These are phyloP conservation scores for Fusarium armeniacum DNA, from an alignment of 2,329 filamentous ascomycete species.

Conservation along the genomic window DNA sequence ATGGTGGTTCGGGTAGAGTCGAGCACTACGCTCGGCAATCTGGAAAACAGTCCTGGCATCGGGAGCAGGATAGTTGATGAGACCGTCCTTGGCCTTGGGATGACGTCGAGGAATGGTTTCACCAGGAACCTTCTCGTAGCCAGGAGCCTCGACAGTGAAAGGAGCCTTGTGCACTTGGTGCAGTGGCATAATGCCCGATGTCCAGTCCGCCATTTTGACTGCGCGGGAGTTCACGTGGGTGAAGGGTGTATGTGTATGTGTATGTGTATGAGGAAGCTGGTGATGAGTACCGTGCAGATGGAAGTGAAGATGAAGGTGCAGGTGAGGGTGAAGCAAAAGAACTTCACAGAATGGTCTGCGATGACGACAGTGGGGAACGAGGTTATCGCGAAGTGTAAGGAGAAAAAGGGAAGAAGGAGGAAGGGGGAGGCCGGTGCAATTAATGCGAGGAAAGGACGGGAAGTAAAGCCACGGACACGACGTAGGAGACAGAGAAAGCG, in stretches of 20 bases:
- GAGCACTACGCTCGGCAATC: conserved; percentile 78
- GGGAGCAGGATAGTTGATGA: conserved; percentile 74
- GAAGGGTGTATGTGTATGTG: conserved; percentile 14
- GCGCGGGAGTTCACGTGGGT: conserved; percentile 31
- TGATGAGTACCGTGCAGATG: conserved; percentile 14
- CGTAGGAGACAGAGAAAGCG: conserved; percentile 32
- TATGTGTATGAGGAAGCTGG: conserved; percentile 17
- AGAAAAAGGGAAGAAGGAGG: conserved; percentile 27
- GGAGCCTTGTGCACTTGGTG: conserved; percentile 77
- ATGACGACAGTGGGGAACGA: conserved; percentile 37
- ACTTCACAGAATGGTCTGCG: conserved; percentile 23
- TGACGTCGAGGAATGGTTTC: conserved; percentile 89
- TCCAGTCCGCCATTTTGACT: conserved; percentile 54
- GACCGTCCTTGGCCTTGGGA: conserved; percentile 76
- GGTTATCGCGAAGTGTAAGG: conserved; percentile 41
- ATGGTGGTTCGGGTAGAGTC: conserved; percentile 71
- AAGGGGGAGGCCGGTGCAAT: conserved; percentile 34
- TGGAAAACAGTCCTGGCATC: conserved; percentile 84
- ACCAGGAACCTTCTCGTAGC: conserved; percentile 77
- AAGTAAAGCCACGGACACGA: conserved; percentile 34
- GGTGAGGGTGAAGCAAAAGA: conserved; percentile 21
- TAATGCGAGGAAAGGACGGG: conserved; percentile 39
- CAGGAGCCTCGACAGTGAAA: conserved; percentile 80
- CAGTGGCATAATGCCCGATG: conserved; percentile 64
- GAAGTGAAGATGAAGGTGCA: conserved; percentile 13